phyloP scores from a whole-genome alignment of 2,329 filamentous ascomycete species.

The Incumbomyces lentus region DNA sequence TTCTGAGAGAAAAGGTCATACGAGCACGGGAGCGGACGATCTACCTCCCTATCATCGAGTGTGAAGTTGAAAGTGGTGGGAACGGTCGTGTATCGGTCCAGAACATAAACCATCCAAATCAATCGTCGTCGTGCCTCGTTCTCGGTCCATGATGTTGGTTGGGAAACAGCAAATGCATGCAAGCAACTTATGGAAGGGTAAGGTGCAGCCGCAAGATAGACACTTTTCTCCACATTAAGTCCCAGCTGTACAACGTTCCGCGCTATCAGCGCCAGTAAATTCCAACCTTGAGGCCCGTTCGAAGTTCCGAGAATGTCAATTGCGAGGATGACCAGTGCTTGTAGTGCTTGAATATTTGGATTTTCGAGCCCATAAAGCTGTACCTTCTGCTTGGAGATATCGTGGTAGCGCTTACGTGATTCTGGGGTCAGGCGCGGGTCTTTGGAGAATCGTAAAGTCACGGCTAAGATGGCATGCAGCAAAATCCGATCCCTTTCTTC shows the following conservation, averaged over 20 bases:
- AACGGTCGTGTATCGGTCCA: constrained; percentile 83
- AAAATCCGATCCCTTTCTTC: constrained; percentile 64
- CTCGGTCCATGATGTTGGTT: constrained; percentile 76
- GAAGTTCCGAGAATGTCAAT: constrained; percentile 76
- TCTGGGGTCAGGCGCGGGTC: constrained; percentile 65
- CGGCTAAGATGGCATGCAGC: constrained; percentile 80
- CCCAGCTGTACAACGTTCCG: constrained; percentile 82
- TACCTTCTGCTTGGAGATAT: constrained; percentile 74
- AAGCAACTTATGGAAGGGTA: constrained; percentile 84
- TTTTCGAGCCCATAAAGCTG: constrained; percentile 81
- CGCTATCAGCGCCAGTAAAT: constrained; percentile 78
- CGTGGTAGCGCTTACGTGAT: constrained; percentile 63
- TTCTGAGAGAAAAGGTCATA: constrained; percentile 81
- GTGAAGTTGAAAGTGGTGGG: constrained; percentile 89
- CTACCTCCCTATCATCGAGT: constrained; percentile 78
- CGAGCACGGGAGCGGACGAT: constrained; percentile 73
- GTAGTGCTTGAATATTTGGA: constrained; percentile 76
- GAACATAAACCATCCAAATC: constrained; percentile 89
- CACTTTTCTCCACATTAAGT: constrained; percentile 71
- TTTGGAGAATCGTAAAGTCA: constrained; percentile 72
- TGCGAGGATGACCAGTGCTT: constrained; percentile 77
- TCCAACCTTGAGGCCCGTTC: constrained; percentile 87
- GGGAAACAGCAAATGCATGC: constrained; percentile 71
- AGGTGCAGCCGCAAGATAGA: constrained; percentile 64
- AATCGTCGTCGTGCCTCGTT: constrained; percentile 75